Evolutionary conservation across 192 early-diverging fungal species (phyloP), one percentile per base, ranked within the genome.

Genomic region (Entophlyctis luteolus): DNA sequence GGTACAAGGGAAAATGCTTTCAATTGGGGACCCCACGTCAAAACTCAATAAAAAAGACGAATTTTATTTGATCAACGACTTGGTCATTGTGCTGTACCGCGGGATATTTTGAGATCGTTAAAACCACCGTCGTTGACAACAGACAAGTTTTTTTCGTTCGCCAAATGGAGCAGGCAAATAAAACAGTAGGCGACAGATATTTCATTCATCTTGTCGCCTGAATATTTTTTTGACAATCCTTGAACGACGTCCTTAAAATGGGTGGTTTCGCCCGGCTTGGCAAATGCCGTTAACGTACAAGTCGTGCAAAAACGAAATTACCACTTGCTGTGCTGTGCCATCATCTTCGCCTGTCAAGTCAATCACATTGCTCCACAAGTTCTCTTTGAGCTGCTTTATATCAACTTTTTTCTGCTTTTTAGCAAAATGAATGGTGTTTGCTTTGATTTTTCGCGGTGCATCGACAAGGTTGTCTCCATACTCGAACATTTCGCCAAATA

Each of bases 171-270:
- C 52, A 98, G 73, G 65, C 94, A 96, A 62, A 98, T 97, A 73
- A 98, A 98, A 76, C 94, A 95, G 70, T 92, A 98, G 29, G 93
- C 87, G n/a, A 95, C 87, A 2, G 94, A 96, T 60, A 98, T 95
- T 47, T 98, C 96, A 59, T 86, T 82, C 59, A 93, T 81, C 59
- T 84, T 87, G 48, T 93, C 84, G 29, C 80, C 80, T 42, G 89
- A 75, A 68, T 98, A 98, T 46, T 88, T 67, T 48, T 79, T 81
- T 72, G 85, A 86, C 20, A 98, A 80, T 20, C 79, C 77, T 28
- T 82, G 68, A 32, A 96, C 82, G 1, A 98, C 74, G 3, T 84
- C 75, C 35, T 87, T 90, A 56, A 98, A 94, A 66, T 76, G 22
- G 14, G 70, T 56, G 8, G 39, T 42, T 42, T 42, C 39, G n/a